Percentiles rank a stretch among this genome's conserved stretches.
Evolutionary conservation across 306 rosid genomes (phyloP).

Genomic region (Medicago arabica): DNA sequence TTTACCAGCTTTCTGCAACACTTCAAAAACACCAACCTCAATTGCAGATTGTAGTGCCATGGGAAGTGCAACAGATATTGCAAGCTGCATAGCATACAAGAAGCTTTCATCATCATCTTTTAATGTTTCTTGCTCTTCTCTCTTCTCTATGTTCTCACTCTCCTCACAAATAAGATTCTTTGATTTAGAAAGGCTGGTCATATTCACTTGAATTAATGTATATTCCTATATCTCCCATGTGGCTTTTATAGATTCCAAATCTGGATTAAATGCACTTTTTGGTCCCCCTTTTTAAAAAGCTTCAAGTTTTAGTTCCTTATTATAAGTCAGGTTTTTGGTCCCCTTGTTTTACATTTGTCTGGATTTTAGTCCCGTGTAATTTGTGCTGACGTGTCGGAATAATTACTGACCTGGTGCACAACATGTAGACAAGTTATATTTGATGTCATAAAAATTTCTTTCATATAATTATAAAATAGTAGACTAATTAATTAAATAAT

Average conservation of each 20-base stretch:
- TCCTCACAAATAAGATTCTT: background rate
- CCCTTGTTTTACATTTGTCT: too few species aligned
- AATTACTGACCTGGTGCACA: too few species aligned
- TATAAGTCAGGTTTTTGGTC: too few species aligned
- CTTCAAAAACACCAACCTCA: conserved; percentile 57
- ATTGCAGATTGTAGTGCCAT: conserved; percentile 54
- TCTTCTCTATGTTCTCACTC: background rate
- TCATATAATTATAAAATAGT: too few species aligned
- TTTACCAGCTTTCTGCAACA: conserved; percentile 52
- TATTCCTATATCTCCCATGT: background rate
- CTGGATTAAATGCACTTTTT: too few species aligned
- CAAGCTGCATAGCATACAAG: conserved; percentile 48
- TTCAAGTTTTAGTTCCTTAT: too few species aligned
- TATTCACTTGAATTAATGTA: background rate
- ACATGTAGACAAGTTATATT: too few species aligned
- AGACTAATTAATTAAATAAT: too few species aligned
- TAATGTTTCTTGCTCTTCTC: background rate
- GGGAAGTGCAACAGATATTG: conserved; percentile 12
- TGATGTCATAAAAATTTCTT: too few species aligned
- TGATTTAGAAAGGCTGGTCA: background rate
- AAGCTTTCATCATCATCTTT: conserved; percentile 53
- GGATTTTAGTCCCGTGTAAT: too few species aligned
- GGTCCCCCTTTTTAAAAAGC: too few species aligned
- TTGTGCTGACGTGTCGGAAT: too few species aligned
- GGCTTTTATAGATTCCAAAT: background rate